Percentiles rank a stretch among this genome's conserved stretches.
Evolutionary conservation across 768 basidiomycete genomes (phyloP).

Genomic region (Xerocomellus amylosporus): DNA sequence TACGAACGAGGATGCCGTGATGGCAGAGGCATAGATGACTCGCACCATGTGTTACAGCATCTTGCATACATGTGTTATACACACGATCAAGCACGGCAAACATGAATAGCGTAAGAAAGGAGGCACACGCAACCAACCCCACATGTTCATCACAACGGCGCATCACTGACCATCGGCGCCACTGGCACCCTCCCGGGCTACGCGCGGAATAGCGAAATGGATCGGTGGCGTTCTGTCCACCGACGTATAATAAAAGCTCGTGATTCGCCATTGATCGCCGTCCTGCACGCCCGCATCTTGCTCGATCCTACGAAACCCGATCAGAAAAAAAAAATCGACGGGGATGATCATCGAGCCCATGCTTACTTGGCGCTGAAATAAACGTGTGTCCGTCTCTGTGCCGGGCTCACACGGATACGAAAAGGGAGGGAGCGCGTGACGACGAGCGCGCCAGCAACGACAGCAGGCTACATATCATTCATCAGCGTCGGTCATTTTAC

Average conservation of each 20-base stretch:
- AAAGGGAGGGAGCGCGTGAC: constrained; percentile 40
- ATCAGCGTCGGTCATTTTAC: background rate
- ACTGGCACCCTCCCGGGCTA: background rate
- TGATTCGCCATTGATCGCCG: constrained; percentile 28
- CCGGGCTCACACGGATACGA: constrained; percentile 39
- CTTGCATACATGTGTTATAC: constrained; percentile 6
- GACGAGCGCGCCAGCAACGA: constrained; percentile 41
- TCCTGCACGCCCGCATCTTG: constrained; percentile 15
- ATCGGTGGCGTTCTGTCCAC: constrained; percentile 34
- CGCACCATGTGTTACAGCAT: background rate
- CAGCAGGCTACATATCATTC: constrained; percentile 23
- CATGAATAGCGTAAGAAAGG: background rate
- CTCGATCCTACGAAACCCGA: constrained; percentile 22
- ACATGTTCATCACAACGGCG: background rate
- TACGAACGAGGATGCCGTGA: constrained; percentile 50
- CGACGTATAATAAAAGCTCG: constrained; percentile 36
- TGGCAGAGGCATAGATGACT: constrained; percentile 40
- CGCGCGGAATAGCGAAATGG: constrained; percentile 25
- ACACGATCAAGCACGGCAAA: background rate
- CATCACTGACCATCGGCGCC: constrained; percentile 9
- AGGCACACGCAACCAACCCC: background rate
- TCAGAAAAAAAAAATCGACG: background rate
- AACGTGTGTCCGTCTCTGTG: constrained; percentile 33
- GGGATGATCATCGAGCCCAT: background rate
- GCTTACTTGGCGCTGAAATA: constrained; percentile 43